A percentile compares a stretch with the other conserved stretches of the same genome.
Conservation (phyloP, 345 rosid genomes). For the Hevea brasiliensis region DNA sequence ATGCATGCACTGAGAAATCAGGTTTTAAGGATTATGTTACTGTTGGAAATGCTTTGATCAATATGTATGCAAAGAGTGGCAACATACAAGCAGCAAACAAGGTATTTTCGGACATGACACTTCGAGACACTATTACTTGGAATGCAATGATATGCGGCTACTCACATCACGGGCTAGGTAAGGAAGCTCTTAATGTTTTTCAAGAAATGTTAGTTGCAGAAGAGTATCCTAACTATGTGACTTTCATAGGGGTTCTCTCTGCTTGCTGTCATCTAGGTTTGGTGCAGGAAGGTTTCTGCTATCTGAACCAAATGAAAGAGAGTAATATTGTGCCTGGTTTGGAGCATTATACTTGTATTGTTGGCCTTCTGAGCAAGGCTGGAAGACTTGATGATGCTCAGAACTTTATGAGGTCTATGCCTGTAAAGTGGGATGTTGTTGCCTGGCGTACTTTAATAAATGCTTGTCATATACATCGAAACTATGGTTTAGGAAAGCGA, state of each 20-base stretch:
- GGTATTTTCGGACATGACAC: constrained; percentile 44
- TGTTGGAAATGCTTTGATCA: constrained; percentile 67
- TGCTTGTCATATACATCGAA: constrained; percentile 63
- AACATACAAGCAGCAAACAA: constrained; percentile 50
- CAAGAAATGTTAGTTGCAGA: constrained; percentile 52
- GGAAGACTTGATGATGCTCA: constrained; percentile 63
- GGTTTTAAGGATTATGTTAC: constrained; percentile 55
- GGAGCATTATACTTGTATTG: constrained; percentile 75
- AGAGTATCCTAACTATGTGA: constrained; percentile 62
- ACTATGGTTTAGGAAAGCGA: constrained; percentile 54
- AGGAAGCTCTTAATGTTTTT: constrained; percentile 55
- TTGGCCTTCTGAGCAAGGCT: constrained; percentile 71
- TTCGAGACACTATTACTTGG: constrained; percentile 57
- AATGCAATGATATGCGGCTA: constrained; percentile 74
- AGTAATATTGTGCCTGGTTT: constrained; percentile 56
- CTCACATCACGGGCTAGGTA: constrained; percentile 76
- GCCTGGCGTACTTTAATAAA: constrained; percentile 75
- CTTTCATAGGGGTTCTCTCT: constrained; percentile 75
- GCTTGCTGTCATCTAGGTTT: constrained; percentile 73
- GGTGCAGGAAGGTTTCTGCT: constrained; percentile 58
- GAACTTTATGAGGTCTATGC: constrained; percentile 60
- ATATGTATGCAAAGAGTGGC: constrained; percentile 73
- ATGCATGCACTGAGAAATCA: constrained; percentile 47
- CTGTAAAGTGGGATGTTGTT: constrained; percentile 67
- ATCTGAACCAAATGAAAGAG: constrained; percentile 56